These are phyloP conservation scores for Endocalyx cinctus DNA, from an alignment of 2,329 filamentous ascomycete genomes.

Conservation along the genomic window DNA sequence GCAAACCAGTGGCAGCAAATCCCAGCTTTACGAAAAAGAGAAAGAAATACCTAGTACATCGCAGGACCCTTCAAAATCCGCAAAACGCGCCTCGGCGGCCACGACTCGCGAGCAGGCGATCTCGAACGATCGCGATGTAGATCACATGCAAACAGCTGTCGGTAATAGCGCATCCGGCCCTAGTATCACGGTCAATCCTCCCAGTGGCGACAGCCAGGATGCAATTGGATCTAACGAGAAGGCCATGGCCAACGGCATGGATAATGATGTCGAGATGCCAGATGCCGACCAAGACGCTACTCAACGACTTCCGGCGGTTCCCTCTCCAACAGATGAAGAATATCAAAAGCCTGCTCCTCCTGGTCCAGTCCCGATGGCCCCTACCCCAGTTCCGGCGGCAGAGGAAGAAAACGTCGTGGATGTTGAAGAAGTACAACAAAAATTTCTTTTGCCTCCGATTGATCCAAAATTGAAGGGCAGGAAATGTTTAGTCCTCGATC, in stretches of 20 bases:
- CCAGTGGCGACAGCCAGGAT: conserved; percentile 28
- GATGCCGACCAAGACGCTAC: conserved; percentile 53
- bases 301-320: conserved; percentile 33
- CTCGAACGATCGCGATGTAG: conserved; percentile 36
- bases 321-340: conserved; percentile 32
- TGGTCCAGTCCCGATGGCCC: conserved; percentile 36
- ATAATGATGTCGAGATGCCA: conserved; percentile 64
- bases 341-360: conserved; percentile 39
- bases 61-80: conserved; percentile 31
- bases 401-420: conserved; percentile 40
- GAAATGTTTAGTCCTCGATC: conserved; percentile 91
- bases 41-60: conserved; percentile 28
- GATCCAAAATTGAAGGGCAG: conserved; percentile 75
- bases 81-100: conserved; percentile 42
- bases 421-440: conserved; percentile 45
- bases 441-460: conserved; percentile 77
- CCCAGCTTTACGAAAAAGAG: conserved; percentile 47
- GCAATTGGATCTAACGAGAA: conserved; percentile 29
- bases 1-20: conserved; percentile 37
- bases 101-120: conserved; percentile 43
- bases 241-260: conserved; percentile 39
- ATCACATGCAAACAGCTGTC: conserved; percentile 42
- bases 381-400: conserved; percentile 26
- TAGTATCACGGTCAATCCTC: conserved; percentile 38
- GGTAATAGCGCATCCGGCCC: conserved; percentile 31